Percentiles rank a stretch among this genome's conserved stretches.
These are phyloP conservation scores for Penicillium silybi DNA, from an alignment of 495 filamentous ascomycete genomes.

Conservation along the genomic window DNA sequence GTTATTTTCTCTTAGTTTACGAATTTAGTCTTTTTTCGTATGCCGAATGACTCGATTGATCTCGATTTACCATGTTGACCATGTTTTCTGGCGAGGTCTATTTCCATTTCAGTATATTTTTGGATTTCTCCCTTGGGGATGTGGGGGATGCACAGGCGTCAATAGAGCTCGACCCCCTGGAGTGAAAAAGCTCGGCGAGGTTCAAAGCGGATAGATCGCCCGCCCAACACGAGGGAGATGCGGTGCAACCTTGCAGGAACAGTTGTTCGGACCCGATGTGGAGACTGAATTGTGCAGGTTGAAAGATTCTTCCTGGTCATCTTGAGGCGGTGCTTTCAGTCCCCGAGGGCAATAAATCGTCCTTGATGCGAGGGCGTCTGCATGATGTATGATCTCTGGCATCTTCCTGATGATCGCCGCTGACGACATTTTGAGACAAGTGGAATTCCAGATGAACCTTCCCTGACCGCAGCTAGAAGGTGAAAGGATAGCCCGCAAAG, in stretches of 20 bases:
- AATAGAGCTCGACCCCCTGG: conserved; percentile 21
- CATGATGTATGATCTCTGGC: conserved; percentile 10
- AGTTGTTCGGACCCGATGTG: conserved; percentile 4
- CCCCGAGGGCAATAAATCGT: conserved; percentile 8
- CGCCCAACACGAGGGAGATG: conserved; percentile 19
- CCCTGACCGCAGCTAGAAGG: conserved; percentile 16
- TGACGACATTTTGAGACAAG: conserved; percentile 6
- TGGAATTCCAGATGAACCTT: conserved; percentile 7
- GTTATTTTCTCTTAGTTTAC: background rate
- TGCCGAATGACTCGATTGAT: background rate
- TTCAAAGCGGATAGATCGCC: conserved; percentile 3
- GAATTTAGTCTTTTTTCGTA: background rate
- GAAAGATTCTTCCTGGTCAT: conserved; percentile 1
- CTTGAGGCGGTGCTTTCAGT: background rate
- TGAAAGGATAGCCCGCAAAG: background rate
- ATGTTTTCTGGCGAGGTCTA: background rate
- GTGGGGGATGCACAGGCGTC: conserved; percentile 22
- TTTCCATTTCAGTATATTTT: conserved; percentile 1
- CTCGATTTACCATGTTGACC: background rate
- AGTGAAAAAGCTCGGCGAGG: conserved; percentile 5
- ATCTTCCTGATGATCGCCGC: background rate
- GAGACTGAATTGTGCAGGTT: background rate
- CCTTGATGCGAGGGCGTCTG: conserved; percentile 19
- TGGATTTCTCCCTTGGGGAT: conserved; percentile 21
- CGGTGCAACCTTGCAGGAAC: conserved; percentile 15